These are phyloP conservation scores for Hemerocallis citrina DNA, from an alignment of 106 monocot species.

Conservation along the genomic window DNA sequence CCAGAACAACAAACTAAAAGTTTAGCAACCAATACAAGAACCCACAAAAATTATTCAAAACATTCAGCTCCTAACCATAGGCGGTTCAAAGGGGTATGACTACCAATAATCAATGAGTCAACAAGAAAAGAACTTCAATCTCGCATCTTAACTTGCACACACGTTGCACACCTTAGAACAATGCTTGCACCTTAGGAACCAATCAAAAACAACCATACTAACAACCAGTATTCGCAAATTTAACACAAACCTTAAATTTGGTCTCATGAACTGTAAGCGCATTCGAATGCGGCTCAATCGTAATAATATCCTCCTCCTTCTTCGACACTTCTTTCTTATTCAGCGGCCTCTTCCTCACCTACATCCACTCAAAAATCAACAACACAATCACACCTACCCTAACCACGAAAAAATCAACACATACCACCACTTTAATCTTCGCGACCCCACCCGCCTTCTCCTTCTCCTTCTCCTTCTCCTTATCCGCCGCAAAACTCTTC, in stretches of 20 bases:
- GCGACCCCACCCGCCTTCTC: slow-evolving; percentile 48
- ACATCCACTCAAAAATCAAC: too few relatives aligned
- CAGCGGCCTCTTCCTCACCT: slow-evolving; percentile 92
- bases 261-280: slow-evolving; percentile 86
- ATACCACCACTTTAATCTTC: slow-evolving; percentile 88
- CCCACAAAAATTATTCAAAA: not conserved
- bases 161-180: too few relatives aligned
- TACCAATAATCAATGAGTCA: too few relatives aligned
- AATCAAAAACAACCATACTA: too few relatives aligned
- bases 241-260: slow-evolving; percentile 64
- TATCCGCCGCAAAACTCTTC: slow-evolving; percentile 42
- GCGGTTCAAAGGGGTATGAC: too few relatives aligned
- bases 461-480: too few relatives aligned
- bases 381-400: not conserved
- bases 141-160: too few relatives aligned
- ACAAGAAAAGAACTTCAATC: too few relatives aligned
- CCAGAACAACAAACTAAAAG: not conserved
- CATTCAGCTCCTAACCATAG: not conserved
- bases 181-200: not conserved
- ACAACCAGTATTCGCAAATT: not conserved
- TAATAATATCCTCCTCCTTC: slow-evolving; percentile 88
- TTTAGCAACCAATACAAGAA: not conserved
- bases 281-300: slow-evolving; percentile 49
- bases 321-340: slow-evolving; percentile 91
- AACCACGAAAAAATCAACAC: too few relatives aligned